A percentile compares a stretch with the other conserved stretches of the same genome.
Conservation (phyloP, 2,329 filamentous ascomycete species). For the Ceratocystis colombiana region DNA sequence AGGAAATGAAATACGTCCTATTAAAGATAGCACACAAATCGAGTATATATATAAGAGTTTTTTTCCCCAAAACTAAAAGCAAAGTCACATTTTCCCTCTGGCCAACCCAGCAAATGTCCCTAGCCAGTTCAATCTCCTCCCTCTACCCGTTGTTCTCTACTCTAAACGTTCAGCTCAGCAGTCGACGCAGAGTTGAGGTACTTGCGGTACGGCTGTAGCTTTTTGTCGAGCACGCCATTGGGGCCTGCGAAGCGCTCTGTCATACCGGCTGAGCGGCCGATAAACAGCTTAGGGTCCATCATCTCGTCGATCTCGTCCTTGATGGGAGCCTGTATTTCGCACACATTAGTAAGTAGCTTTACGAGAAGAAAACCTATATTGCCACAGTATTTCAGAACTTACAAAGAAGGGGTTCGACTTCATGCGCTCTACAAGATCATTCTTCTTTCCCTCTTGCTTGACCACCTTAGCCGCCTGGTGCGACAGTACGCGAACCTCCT, state of each 20-base stretch:
- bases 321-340: slow-evolving; percentile 41
- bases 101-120: background rate
- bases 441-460: slow-evolving; percentile 43
- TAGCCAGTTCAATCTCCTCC: background rate
- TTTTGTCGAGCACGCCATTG: slow-evolving; percentile 35
- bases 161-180: slow-evolving; percentile 35
- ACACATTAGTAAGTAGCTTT: background rate
- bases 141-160: background rate
- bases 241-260: slow-evolving; percentile 39
- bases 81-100: too few species aligned
- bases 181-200: slow-evolving; percentile 33
- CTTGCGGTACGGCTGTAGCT: slow-evolving; percentile 34
- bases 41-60: too few species aligned
- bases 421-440: slow-evolving; percentile 75
- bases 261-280: slow-evolving; percentile 38
- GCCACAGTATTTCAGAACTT: background rate
- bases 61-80: too few species aligned
- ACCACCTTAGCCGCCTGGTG: slow-evolving; percentile 60
- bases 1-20: too few species aligned
- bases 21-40: too few species aligned
- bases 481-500: slow-evolving; percentile 73
- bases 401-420: slow-evolving; percentile 61
- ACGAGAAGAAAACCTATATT: background rate
- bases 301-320: slow-evolving; percentile 58
- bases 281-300: slow-evolving; percentile 50